Base-by-base conservation (phyloP, 2,329 filamentous ascomycete genomes). In the Epichloe gansuensis region DNA sequence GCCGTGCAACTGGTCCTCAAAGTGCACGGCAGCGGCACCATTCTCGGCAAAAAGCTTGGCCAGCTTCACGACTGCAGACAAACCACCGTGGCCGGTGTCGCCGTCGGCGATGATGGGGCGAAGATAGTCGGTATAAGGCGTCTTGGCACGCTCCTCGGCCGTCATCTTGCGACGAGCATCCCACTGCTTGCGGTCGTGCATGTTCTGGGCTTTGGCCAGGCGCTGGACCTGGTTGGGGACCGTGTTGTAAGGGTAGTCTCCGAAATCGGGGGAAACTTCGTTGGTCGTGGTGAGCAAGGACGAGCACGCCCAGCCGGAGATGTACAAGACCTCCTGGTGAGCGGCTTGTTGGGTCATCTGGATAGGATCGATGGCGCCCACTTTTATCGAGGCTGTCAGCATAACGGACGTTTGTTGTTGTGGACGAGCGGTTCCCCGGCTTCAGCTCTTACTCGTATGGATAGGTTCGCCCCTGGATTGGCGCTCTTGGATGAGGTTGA, bases 341-440 rank as follows among this genome's bases (percentile, higher is more conserved):
- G 87, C 81, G 15, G 93, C 93, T 73, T 97, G 93, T 68, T 98
- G 93, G 47, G 93, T 95, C 93, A 98, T 97, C 72, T 98, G 93
- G 11, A 97, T 83, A n/a, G 93, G 93, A 65, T 98, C 93, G 69
- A 98, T 94, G 54, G 90, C 93, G 60, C 93, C 93, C 86, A 98
- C 87, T 91, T 56, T 21, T 21, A 2, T 0, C 50, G 9, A 34
- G 35, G 11, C 6, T 15, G 43, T 54, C 31, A 52, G 50, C 23
- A 35, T 21, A 21, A 21, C 15, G 11, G 8, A 9, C 27, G 31
- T 6, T 9, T 17, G 25, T 9, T 17, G 25, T 39, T 27, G 2
- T 13, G 15, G 21, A 34, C 25, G 6, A 17, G 31, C 2, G 21
- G 6, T 11, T 31, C 48, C 46, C 25, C 39, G 47, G 31, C 35